Conservation (phyloP, 176 grass and related monocot genomes). For the Hyparrhenia diplandra region DNA sequence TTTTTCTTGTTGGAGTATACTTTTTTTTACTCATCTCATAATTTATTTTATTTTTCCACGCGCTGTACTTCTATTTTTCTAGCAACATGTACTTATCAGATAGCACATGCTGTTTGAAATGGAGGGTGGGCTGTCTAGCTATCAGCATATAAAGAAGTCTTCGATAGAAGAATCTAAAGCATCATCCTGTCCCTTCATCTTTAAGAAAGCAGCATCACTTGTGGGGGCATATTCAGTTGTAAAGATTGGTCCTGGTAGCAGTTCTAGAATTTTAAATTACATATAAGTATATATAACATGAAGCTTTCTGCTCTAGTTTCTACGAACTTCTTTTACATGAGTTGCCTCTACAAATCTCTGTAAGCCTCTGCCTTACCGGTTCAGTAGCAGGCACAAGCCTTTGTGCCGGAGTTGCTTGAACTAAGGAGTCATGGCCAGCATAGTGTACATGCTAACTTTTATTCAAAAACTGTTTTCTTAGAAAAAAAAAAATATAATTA, state of each 20-base stretch:
- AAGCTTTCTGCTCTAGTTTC: conserved; percentile 20
- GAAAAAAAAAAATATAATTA: conserved; percentile 8
- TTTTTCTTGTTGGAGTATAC: conserved; percentile 1
- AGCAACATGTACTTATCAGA: conserved; percentile 27
- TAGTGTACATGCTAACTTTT: neutral
- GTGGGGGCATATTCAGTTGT: conserved; percentile 50
- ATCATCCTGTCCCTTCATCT: conserved; percentile 37
- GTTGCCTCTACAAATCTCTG: conserved; percentile 5
- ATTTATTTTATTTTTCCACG: conserved; percentile 10
- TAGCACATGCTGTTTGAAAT: conserved; percentile 14
- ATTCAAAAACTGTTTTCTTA: neutral
- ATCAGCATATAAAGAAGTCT: conserved; percentile 34
- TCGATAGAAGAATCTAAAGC: conserved; percentile 20
- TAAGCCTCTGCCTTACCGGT: conserved; percentile 6
- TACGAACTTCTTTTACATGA: neutral
- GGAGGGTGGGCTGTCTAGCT: conserved; percentile 38
- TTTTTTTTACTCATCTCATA: neutral
- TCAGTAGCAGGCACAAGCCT: neutral
- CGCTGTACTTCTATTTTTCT: neutral
- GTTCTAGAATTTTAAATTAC: conserved; percentile 43
- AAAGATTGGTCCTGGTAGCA: conserved; percentile 38
- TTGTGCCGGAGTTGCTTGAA: neutral
- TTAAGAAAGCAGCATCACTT: conserved; percentile 50
- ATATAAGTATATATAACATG: conserved; percentile 35
- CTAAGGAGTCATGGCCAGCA: neutral